phyloP scores from a whole-genome alignment of 768 basidiomycete genomes.

The Stropharia rugosoannulata region DNA sequence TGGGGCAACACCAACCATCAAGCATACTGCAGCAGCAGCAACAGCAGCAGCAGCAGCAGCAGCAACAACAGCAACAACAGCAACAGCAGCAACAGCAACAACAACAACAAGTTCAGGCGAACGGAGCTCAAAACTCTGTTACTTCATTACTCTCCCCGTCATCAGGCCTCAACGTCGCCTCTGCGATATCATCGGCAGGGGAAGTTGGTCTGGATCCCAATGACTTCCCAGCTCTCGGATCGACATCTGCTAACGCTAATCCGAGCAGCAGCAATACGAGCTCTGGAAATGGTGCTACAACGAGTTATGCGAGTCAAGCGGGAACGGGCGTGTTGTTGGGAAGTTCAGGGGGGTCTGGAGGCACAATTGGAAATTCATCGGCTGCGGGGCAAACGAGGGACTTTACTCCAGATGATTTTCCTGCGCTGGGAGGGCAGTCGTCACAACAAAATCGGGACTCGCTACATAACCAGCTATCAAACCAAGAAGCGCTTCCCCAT shows the following conservation, averaged over 20 bases:
- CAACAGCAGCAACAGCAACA: conserved; percentile 48
- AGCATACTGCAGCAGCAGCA: conserved; percentile 43
- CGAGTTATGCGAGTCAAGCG: conserved; percentile 84
- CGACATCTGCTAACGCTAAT: conserved; percentile 47
- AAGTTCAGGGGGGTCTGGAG: conserved; percentile 35
- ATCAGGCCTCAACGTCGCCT: conserved; percentile 49
- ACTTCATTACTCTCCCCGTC: conserved; percentile 57
- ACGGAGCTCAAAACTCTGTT: conserved; percentile 50
- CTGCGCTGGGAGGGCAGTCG: conserved; percentile 73
- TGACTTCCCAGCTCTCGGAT: conserved; percentile 86
- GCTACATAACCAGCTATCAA: conserved; percentile 30
- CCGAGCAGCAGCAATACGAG: conserved; percentile 37
- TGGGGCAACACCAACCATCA: conserved; percentile 49
- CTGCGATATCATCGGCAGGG: conserved; percentile 63
- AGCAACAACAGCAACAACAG: conserved; percentile 47
- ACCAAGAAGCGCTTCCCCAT: conserved; percentile 47
- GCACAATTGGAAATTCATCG: conserved; percentile 33
- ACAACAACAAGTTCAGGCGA: conserved; percentile 49
- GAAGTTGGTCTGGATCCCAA: conserved; percentile 84
- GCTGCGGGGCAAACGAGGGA: conserved; percentile 50
- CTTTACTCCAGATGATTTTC: conserved; percentile 89
- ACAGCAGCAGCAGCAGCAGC: conserved; percentile 24
- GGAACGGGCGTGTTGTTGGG: conserved; percentile 60
- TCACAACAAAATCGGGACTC: conserved; percentile 32
- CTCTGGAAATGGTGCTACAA: conserved; percentile 37